Evolutionary conservation across 2,329 filamentous ascomycete species (phyloP).

Genomic region (Tolypocladium sp.): DNA sequence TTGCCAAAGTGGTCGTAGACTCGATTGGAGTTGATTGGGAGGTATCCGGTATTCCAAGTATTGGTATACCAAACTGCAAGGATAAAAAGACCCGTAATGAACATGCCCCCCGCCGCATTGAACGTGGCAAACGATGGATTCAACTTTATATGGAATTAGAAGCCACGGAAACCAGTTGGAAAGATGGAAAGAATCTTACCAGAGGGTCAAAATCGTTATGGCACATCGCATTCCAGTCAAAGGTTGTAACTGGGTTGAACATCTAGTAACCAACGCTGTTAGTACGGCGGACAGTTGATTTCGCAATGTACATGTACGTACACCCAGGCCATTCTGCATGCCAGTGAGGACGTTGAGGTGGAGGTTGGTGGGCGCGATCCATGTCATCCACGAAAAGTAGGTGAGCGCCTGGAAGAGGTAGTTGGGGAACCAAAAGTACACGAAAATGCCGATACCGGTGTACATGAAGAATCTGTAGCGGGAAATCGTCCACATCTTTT

Average conservation of each 20-base stretch:
- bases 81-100: slow-evolving; percentile 17
- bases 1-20: slow-evolving; percentile 28
- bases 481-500: slow-evolving; percentile 27
- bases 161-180: neutral
- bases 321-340: slow-evolving; percentile 25
- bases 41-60: slow-evolving; percentile 23
- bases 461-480: slow-evolving; percentile 37
- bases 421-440: slow-evolving; percentile 46
- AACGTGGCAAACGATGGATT: slow-evolving; percentile 26
- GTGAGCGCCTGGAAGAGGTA: slow-evolving; percentile 38
- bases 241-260: slow-evolving; percentile 30
- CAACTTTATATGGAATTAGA: slow-evolving; percentile 7
- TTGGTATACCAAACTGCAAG: slow-evolving; percentile 22
- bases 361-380: slow-evolving; percentile 37
- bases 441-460: slow-evolving; percentile 35
- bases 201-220: slow-evolving; percentile 18
- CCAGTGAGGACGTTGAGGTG: slow-evolving; percentile 28
- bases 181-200: slow-evolving; percentile 1
- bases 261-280: neutral
- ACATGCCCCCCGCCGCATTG: slow-evolving; percentile 21
- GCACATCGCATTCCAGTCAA: slow-evolving; percentile 31
- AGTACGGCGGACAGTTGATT: neutral
- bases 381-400: slow-evolving; percentile 43
- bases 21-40: slow-evolving; percentile 31
- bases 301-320: neutral